Base-by-base conservation (phyloP, 306 rosid genomes). In the Crataegus laevigata region DNA sequence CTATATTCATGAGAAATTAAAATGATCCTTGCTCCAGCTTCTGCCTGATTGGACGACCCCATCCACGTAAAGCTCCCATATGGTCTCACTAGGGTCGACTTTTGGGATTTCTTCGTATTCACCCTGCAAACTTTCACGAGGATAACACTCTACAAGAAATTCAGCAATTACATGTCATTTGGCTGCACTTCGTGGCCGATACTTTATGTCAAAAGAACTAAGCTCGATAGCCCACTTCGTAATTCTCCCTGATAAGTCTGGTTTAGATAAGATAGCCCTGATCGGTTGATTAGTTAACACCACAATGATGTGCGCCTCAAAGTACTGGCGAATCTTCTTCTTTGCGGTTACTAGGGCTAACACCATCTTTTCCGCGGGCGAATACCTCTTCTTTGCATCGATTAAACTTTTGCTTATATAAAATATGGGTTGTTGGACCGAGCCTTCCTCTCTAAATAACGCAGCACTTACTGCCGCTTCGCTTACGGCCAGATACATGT, bases 1-100 rank as follows among this genome's bases (percentile, higher is more conserved):
- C 1, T 1, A 63, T 0, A 0, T 0, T 63, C 13, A 1, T 0
- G 15, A 0, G 6, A 13, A 3, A 2, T 2, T 1, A 63, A 2
- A 1, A 63, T 4, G 1, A 58, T 58, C 6, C 4, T 0, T 3
- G 2, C 22, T 2, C 6, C 25, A 0, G 5, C 14, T 17, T 0
- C 25, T 3, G 0, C 43, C 0, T 18, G 6, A 15, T 63, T 30
- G 0, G 32, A 25, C 4, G 19, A 59, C 6, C 0, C n/a, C 9
- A 1, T 25, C 19, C 1, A 59, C 9, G 0, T 59, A 25, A 0
- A 59, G 0, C 7, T 25, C 18, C 4, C 10, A 59, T 0, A 4
- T 3, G 2, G 51, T 4, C 1, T 45, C 17, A 45, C 5, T 13
- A 13, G 0, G 51, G 6, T 45, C 1, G 6, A 13, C 18, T 45